Evolutionary conservation across 768 basidiomycete species (phyloP).

Genomic region (Hypholoma sublateritium): DNA sequence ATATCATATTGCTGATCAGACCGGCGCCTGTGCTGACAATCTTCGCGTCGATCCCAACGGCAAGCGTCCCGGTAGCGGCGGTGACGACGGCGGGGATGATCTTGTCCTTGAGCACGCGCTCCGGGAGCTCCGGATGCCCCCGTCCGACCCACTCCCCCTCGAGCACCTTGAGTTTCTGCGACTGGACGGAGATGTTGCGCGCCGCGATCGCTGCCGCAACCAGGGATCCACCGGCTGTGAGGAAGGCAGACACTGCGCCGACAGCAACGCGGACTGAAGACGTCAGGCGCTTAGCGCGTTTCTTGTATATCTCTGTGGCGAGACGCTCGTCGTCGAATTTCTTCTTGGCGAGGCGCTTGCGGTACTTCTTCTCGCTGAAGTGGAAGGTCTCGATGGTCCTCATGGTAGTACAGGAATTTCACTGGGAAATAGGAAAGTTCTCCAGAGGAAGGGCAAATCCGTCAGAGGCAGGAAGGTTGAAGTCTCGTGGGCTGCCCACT

Average conservation of each 20-base stretch:
- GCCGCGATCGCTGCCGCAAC: not conserved
- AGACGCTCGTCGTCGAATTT: not conserved
- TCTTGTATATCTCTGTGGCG: not conserved
- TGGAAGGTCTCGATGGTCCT: not conserved
- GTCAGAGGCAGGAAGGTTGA: too few species aligned
- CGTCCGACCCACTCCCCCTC: constrained; percentile 1
- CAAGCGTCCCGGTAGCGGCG: not conserved
- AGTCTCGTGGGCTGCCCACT: too few species aligned
- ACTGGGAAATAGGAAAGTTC: too few species aligned
- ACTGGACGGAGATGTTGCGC: constrained; percentile 1
- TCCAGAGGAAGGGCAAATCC: too few species aligned
- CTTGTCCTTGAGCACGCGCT: not conserved
- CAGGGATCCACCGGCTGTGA: not conserved
- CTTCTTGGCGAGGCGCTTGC: not conserved
- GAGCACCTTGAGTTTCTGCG: not conserved
- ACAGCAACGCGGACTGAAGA: not conserved
- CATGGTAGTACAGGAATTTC: not conserved
- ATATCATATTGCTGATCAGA: too few species aligned
- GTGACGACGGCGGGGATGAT: not conserved
- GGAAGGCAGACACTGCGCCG: not conserved
- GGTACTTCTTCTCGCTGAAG: not conserved
- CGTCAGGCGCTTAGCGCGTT: not conserved
- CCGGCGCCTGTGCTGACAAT: too few species aligned
- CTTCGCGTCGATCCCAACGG: not conserved
- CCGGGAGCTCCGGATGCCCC: not conserved